Conservation (phyloP, 306 rosid species). For the Medicago ruthenica region DNA sequence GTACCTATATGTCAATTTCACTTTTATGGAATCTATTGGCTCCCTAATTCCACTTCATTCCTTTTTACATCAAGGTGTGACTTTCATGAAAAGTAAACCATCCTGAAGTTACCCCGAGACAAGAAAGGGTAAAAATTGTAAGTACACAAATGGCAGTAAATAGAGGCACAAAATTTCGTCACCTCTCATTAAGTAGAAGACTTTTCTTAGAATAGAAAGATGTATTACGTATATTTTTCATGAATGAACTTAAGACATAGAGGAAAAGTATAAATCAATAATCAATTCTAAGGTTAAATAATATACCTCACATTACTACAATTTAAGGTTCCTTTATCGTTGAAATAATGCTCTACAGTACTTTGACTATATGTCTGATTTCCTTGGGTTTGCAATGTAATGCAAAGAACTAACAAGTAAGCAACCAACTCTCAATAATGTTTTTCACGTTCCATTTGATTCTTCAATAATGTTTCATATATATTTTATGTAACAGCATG, state of each 20-base stretch:
- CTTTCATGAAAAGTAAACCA: not conserved
- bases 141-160: no score
- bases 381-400: not conserved
- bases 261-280: no score
- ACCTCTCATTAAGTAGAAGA: no score
- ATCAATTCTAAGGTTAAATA: not conserved
- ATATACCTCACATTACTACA: not conserved
- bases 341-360: not conserved
- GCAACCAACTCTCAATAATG: constrained; percentile 44
- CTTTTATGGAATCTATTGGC: constrained; percentile 9
- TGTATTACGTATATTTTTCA: no score
- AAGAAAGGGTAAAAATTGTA: no score
- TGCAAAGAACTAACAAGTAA: constrained; percentile 9
- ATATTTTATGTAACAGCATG: constrained; percentile 20
- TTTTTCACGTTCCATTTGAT: constrained; percentile 45
- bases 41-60: not conserved
- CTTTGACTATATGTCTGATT: not conserved
- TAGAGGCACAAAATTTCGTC: no score
- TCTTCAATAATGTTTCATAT: constrained; percentile 38
- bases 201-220: no score
- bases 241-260: no score
- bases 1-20: not conserved
- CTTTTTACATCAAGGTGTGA: constrained; percentile 23
- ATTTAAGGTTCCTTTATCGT: not conserved
- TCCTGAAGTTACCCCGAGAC: no score